Percentiles rank a stretch among this genome's conserved stretches.
phyloP scores from a whole-genome alignment of 176 grass and related monocot species.

The Lolium multiflorum region DNA sequence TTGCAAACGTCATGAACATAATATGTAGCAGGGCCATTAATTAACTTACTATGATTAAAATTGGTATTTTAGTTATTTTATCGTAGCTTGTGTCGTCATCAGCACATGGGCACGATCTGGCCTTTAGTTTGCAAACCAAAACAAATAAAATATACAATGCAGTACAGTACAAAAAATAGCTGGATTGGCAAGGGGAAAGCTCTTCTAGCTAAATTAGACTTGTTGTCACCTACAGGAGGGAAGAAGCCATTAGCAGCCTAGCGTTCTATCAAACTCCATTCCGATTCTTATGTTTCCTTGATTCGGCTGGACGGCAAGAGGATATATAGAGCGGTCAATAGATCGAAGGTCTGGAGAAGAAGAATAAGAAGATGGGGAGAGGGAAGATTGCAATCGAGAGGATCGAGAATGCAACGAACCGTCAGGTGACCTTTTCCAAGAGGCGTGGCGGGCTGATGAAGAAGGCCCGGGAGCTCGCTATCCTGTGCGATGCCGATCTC shows the following conservation, averaged over 20 bases:
- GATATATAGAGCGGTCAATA: not conserved
- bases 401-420: conserved; percentile 42
- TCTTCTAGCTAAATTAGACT: not conserved
- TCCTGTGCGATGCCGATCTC: conserved; percentile 30
- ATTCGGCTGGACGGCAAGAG: not conserved
- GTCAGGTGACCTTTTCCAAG: conserved; percentile 53
- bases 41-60: not conserved
- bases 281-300: not conserved
- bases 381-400: conserved; percentile 41
- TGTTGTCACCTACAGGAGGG: not conserved
- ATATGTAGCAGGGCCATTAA: not conserved
- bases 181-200: not conserved
- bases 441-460: conserved; percentile 43
- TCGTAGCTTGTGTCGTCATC: not conserved
- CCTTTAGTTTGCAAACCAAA: not conserved
- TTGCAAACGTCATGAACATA: not conserved
- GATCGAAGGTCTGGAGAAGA: not conserved
- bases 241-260: conserved; percentile 17
- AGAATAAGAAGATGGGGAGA: conserved; percentile 20
- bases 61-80: not conserved
- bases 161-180: not conserved
- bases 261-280: not conserved
- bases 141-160: not conserved
- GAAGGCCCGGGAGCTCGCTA: conserved; percentile 42
- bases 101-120: not conserved